These are phyloP conservation scores for Lachnellula arida DNA, from an alignment of 2,329 filamentous ascomycete genomes.

Conservation along the genomic window DNA sequence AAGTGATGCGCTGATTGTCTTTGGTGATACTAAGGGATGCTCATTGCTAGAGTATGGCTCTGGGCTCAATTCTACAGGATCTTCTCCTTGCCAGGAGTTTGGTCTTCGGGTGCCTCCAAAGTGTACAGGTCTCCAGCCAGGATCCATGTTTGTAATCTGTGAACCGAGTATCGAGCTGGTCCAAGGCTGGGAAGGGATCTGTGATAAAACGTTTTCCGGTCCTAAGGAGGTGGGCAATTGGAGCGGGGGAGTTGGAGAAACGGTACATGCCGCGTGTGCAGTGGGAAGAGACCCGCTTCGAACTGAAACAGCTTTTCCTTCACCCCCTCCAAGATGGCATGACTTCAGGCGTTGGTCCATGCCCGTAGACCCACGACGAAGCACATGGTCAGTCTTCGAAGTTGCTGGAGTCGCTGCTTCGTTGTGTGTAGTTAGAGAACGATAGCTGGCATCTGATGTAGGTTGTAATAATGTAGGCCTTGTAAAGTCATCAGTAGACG, in stretches of 20 bases:
- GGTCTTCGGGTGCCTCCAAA: constrained; percentile 7
- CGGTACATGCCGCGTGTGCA: not conserved
- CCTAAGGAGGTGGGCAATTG: not conserved
- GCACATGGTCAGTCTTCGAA: not conserved
- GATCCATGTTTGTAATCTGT: not conserved
- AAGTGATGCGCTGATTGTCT: not conserved
- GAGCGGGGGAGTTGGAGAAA: not conserved
- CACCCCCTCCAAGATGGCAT: constrained; percentile 12
- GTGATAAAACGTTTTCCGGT: not conserved
- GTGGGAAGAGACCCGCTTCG: constrained; percentile 16
- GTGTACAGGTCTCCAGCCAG: constrained; percentile 8
- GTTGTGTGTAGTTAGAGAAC: not conserved
- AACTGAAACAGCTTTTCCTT: not conserved
- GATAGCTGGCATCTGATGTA: not conserved
- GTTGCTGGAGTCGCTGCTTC: not conserved
- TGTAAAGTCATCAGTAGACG: not conserved
- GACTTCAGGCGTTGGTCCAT: constrained; percentile 15
- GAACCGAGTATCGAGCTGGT: too few relatives aligned
- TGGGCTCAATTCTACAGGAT: not conserved
- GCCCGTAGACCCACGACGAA: constrained; percentile 10
- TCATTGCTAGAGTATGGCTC: not conserved
- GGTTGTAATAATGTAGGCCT: constrained; percentile 5
- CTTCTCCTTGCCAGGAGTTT: constrained; percentile 6
- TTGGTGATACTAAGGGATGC: constrained; percentile 2
- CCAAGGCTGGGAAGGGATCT: too few relatives aligned